A percentile compares a stretch with the other conserved stretches of the same genome.
phyloP scores from a whole-genome alignment of 2,329 filamentous ascomycete genomes.

The Allantophomopsis cytisporea region DNA sequence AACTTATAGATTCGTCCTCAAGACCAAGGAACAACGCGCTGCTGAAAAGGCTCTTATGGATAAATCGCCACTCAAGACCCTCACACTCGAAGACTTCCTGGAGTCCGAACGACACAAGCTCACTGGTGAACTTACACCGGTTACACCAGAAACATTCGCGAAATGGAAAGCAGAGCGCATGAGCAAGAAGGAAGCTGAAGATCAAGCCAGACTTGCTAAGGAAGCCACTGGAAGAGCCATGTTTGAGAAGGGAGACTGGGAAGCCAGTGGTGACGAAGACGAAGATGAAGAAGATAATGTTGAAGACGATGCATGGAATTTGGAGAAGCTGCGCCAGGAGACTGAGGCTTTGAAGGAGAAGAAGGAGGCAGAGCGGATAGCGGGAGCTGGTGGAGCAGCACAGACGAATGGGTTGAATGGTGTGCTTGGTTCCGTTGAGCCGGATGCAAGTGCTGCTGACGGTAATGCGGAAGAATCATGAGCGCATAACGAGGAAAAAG shows the following conservation, averaged over 20 bases:
- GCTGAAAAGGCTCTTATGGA: slow-evolving; percentile 93
- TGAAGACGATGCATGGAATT: slow-evolving; percentile 51
- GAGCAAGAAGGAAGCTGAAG: slow-evolving; percentile 91
- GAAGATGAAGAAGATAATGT: slow-evolving; percentile 23
- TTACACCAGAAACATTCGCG: slow-evolving; percentile 82
- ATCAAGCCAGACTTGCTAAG: slow-evolving; percentile 80
- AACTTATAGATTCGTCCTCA: slow-evolving; percentile 67
- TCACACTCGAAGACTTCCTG: slow-evolving; percentile 94
- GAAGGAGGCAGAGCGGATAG: slow-evolving; percentile 64
- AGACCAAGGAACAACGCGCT: slow-evolving; percentile 92
- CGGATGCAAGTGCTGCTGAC: slow-evolving; percentile 5
- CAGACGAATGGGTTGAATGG: slow-evolving; percentile 8
- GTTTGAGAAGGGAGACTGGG: slow-evolving; percentile 96
- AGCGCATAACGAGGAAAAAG: background rate
- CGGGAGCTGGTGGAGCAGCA: slow-evolving; percentile 6
- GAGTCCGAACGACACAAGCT: slow-evolving; percentile 95
- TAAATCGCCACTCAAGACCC: slow-evolving; percentile 85
- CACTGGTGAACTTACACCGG: slow-evolving; percentile 80
- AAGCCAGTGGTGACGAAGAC: slow-evolving; percentile 43
- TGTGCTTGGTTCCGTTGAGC: slow-evolving; percentile 4
- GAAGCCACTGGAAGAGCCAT: slow-evolving; percentile 89
- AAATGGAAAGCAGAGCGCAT: slow-evolving; percentile 95
- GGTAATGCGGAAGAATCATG: slow-evolving; percentile 3
- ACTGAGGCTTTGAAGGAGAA: slow-evolving; percentile 62
- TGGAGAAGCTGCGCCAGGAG: slow-evolving; percentile 71